Evolutionary conservation across 2,329 filamentous ascomycete species (phyloP), one percentile per base, ranked within the genome.

Genomic region (Mariannaea elegans): DNA sequence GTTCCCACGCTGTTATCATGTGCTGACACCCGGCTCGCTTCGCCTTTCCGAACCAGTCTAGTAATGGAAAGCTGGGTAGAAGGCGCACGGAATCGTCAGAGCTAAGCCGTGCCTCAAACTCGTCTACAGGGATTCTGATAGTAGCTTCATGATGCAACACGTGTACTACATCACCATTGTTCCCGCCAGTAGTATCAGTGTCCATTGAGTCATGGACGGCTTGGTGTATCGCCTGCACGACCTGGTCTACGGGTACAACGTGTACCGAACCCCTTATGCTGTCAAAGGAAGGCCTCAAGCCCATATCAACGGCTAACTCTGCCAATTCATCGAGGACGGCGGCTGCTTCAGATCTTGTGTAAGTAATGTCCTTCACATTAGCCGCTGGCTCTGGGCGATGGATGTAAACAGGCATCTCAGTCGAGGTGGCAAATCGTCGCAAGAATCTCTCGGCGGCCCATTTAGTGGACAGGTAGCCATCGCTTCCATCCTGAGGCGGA

Each of bases 401-500:
- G 16, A 48, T 31, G n/a, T 48, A 48, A 13, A 48, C 45, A 23
- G 45, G 45, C 4, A 18, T 32, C 10, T 32, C 7, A 14, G 24
- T 32, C 7, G 45, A 24, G 7, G 24, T 27, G 18, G 45, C 45
- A 32, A 19, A 14, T 7, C 27, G 5, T 23, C 13, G 23, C 4
- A 48, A 27, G 45, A 48, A 48, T 7, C 2, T 32, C 31, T 48
- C 45, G 16, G 45, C 24, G 13, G 45, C 45, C 45, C 45, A 48
- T 36, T 48, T 48, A 14, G 23, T 48, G 24, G 45, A 14, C n/a
- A 48, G 7, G 18, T 48, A 48, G n/a, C 45, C 45, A 16, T 48
- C 45, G 23, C 45, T 48, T 13, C 45, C 45, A 36, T 48, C 24
- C 8, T 3, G 18, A 8, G 45, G 45, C 21, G 45, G 45, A 8